These are phyloP conservation scores for Trematosphaeria pertusa DNA, from an alignment of 2,329 filamentous ascomycete species.

Conservation along the genomic window DNA sequence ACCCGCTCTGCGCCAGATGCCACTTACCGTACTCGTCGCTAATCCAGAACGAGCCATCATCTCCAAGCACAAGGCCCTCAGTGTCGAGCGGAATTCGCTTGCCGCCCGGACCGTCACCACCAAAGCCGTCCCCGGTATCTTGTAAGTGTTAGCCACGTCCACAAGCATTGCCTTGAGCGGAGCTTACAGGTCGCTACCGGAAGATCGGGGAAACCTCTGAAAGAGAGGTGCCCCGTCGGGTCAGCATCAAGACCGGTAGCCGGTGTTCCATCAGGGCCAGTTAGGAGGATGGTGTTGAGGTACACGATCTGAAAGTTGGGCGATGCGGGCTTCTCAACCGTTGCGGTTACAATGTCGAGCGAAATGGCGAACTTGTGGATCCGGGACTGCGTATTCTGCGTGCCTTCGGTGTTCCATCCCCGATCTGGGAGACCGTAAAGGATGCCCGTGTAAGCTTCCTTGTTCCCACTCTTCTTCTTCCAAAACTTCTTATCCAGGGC, in stretches of 20 bases:
- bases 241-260: slow-evolving; percentile 67
- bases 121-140: slow-evolving; percentile 71
- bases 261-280: slow-evolving; percentile 67
- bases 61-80: slow-evolving; percentile 69
- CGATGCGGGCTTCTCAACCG: slow-evolving; percentile 58
- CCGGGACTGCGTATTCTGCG: slow-evolving; percentile 70
- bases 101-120: slow-evolving; percentile 65
- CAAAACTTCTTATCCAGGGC: slow-evolving; percentile 68
- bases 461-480: slow-evolving; percentile 57
- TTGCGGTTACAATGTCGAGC: slow-evolving; percentile 63
- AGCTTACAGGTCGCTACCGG: slow-evolving; percentile 64
- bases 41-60: slow-evolving; percentile 70
- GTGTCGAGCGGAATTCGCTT: slow-evolving; percentile 67
- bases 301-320: slow-evolving; percentile 70
- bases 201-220: slow-evolving; percentile 65
- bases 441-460: slow-evolving; percentile 63
- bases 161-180: not conserved
- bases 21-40: slow-evolving; percentile 67
- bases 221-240: slow-evolving; percentile 59
- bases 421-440: slow-evolving; percentile 71
- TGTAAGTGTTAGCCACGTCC: slow-evolving; percentile 5
- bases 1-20: not conserved
- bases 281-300: slow-evolving; percentile 69
- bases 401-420: slow-evolving; percentile 76
- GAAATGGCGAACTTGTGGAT: slow-evolving; percentile 72